Conservation (phyloP, 805 yeast genomes). For the Metschnikowia borealis region DNA sequence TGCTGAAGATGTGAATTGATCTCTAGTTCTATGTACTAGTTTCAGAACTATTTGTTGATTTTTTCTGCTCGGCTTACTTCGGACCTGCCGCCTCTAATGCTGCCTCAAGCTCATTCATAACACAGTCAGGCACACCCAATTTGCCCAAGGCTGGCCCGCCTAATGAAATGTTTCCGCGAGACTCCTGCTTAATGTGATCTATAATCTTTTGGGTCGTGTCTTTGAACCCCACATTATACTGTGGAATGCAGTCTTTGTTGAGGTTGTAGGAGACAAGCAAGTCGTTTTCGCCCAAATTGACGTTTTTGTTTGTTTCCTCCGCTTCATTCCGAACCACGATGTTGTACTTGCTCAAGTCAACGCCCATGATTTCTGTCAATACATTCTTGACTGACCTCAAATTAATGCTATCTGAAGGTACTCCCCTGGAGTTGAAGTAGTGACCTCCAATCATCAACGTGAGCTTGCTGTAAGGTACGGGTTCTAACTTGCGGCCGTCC, state of each 20-base stretch:
- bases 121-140: constrained; percentile 87
- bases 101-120: constrained; percentile 55
- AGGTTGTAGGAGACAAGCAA: constrained; percentile 31
- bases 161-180: constrained; percentile 42
- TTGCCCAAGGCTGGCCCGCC: constrained; percentile 79
- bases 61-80: not conserved
- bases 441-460: constrained; percentile 94
- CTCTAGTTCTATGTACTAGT: not conserved
- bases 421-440: constrained; percentile 27
- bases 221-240: constrained; percentile 65
- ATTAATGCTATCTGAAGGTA: constrained; percentile 29
- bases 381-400: constrained; percentile 26
- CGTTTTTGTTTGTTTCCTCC: constrained; percentile 6
- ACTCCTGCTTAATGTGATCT: constrained; percentile 27
- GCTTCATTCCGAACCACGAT: constrained; percentile 27
- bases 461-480: constrained; percentile 54
- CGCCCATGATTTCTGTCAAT: constrained; percentile 22
- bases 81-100: constrained; percentile 32
- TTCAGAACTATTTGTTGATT: not conserved
- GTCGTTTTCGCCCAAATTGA: constrained; percentile 22
- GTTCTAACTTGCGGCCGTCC: constrained; percentile 14
- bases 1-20: not conserved
- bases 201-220: constrained; percentile 37
- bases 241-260: constrained; percentile 65
- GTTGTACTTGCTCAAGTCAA: constrained; percentile 21